phyloP scores from a whole-genome alignment of 2,329 filamentous ascomycete species.

The Ophiosphaerella herpotricha region DNA sequence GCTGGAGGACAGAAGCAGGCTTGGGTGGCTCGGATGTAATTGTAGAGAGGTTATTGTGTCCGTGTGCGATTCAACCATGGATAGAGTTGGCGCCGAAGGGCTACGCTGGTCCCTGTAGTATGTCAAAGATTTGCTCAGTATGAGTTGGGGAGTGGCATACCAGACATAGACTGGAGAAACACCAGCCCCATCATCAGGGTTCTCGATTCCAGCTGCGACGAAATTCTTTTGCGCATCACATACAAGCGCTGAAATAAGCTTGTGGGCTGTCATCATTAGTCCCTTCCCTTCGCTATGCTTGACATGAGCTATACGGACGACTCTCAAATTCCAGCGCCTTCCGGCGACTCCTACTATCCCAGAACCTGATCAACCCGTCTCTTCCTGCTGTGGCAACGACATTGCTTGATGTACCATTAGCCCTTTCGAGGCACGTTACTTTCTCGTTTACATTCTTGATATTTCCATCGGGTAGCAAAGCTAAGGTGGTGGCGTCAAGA shows the following conservation, averaged over 20 bases:
- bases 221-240: constrained; percentile 61
- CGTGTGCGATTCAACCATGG: constrained; percentile 54
- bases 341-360: constrained; percentile 65
- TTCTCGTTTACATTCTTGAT: constrained; percentile 63
- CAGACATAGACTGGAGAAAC: constrained; percentile 47
- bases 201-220: constrained; percentile 74
- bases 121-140: constrained; percentile 7
- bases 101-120: constrained; percentile 48
- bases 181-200: constrained; percentile 57
- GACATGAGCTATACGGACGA: constrained; percentile 25
- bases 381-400: constrained; percentile 72
- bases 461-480: constrained; percentile 54
- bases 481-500: constrained; percentile 64
- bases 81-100: constrained; percentile 40
- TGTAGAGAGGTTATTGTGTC: constrained; percentile 66
- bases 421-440: constrained; percentile 65
- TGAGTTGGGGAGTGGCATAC: constrained; percentile 17
- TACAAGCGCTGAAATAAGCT: constrained; percentile 67
- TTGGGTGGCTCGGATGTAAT: constrained; percentile 64
- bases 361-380: constrained; percentile 69
- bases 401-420: constrained; percentile 56
- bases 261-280: constrained; percentile 49
- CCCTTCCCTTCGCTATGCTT: not conserved
- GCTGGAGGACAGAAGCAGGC: constrained; percentile 73
- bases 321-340: constrained; percentile 48